Evolutionary conservation across 2,329 filamentous ascomycete genomes (phyloP).

Genomic region (Nothomitra cinnamomea): DNA sequence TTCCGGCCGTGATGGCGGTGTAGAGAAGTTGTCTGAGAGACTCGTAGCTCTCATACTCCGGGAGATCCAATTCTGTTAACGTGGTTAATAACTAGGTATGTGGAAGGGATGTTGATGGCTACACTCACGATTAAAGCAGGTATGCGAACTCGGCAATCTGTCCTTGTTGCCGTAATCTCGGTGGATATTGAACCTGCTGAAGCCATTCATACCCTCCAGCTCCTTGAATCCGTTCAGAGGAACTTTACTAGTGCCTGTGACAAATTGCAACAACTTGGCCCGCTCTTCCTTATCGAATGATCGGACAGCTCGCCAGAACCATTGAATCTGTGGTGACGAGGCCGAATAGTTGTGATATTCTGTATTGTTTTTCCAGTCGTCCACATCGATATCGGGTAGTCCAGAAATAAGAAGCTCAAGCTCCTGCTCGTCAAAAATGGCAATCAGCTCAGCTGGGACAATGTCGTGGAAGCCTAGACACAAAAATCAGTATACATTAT

Average conservation of each 20-base stretch:
- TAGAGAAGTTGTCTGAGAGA: conserved; percentile 70
- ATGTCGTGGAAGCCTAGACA: conserved; percentile 82
- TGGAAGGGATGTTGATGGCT: not conserved
- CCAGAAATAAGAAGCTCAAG: conserved; percentile 92
- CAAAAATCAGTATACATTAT: conserved; percentile 6
- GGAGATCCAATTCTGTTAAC: conserved; percentile 74
- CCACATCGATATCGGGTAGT: conserved; percentile 89
- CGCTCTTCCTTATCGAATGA: conserved; percentile 98
- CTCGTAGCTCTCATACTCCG: conserved; percentile 96
- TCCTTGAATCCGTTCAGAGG: conserved; percentile 98
- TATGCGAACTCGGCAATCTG: conserved; percentile 87
- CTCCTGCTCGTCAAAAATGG: conserved; percentile 98
- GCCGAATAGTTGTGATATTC: conserved; percentile 97
- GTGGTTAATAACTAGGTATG: conserved; percentile 20
- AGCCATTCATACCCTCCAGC: conserved; percentile 96
- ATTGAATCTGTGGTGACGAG: conserved; percentile 91
- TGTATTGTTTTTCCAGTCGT: conserved; percentile 98
- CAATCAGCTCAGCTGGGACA: conserved; percentile 80
- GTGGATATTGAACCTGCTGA: conserved; percentile 97
- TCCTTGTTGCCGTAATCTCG: conserved; percentile 95
- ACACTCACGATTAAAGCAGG: conserved; percentile 94
- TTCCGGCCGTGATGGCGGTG: conserved; percentile 93
- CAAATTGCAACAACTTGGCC: conserved; percentile 91
- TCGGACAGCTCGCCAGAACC: conserved; percentile 97
- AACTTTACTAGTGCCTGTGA: conserved; percentile 95